Base-by-base conservation (phyloP, 2,329 filamentous ascomycete genomes). In the Colletotrichum sp. region DNA sequence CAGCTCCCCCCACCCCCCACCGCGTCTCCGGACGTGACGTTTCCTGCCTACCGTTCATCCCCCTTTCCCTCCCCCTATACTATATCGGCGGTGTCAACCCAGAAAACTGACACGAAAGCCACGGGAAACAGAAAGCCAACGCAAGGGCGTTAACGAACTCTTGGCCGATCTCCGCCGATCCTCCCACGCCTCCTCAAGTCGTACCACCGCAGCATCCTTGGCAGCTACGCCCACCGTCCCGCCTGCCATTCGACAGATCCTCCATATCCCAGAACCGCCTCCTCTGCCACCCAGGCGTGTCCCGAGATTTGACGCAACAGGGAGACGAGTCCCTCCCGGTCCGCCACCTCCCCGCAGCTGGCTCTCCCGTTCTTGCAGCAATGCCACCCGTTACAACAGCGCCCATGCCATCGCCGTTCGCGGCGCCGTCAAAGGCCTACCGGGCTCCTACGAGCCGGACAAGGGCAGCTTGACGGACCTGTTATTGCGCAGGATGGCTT, bases 291-390 rank as follows among this genome's bases (percentile, higher is more conserved):
- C 90, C 30, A 86, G 90, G 71, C 85, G 87, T 58, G 84, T 83
- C 28, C 80, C 80, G 73, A 82, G 85, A 74, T 83, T 88, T 56
- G 89, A 89, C 78, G 81, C 81, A 18, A 82, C 85, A 79, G 90
- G 90, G 21, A 85, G 88, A 71, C 86, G 90, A 71, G 82, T 88
- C 24, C 91, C 91, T 12, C 86, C 91, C 3, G 91, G 91, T 0
- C 91, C 91, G 26, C 87, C 90, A 30, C 88, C 91, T 26, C 91
- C 91, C 3, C 86, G 86, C 48, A 92, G 90, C 79, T 93, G 91
- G 91, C 78, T 81, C 73, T 84, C 83, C 4, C 80, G 69, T 71
- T 78, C 81, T 76, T 81, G 78, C 10, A 81, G 62, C 26, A 71
- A 77, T 75, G 72, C 48, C 55, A 34, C 48, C 66, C 64, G 69